Evolutionary conservation across 176 grass and related monocot species (phyloP).

Genomic region (Eleusine coracana): DNA sequence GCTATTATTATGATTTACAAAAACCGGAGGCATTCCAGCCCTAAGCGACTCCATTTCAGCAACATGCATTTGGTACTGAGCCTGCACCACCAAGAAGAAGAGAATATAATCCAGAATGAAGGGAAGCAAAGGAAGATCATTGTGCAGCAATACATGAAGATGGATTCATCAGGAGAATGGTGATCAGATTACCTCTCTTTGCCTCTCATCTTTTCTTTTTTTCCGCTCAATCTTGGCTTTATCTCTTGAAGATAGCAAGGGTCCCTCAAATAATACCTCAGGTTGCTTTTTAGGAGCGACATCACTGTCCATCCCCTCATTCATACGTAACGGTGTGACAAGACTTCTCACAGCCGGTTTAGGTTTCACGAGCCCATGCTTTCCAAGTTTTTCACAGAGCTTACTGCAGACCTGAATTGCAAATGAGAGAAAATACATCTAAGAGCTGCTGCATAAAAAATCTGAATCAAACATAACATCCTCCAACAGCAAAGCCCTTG

Average conservation of each 20-base stretch:
- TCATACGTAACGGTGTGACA: constrained; percentile 80
- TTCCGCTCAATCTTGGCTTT: constrained; percentile 81
- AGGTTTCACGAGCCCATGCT: constrained; percentile 76
- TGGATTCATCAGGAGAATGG: not conserved
- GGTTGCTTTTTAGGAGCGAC: constrained; percentile 65
- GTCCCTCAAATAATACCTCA: constrained; percentile 80
- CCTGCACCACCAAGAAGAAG: constrained; percentile 56
- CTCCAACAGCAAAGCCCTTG: not conserved
- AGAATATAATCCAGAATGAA: not conserved
- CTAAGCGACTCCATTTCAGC: constrained; percentile 84
- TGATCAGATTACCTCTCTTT: constrained; percentile 70
- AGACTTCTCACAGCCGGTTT: constrained; percentile 81
- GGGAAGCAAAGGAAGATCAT: not conserved
- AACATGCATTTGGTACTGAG: constrained; percentile 86
- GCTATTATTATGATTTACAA: constrained; percentile 67
- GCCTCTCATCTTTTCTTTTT: constrained; percentile 94
- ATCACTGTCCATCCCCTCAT: constrained; percentile 83
- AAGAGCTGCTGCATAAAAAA: not conserved
- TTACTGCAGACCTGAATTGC: constrained; percentile 73
- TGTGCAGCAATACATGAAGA: not conserved
- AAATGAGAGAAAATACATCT: constrained; percentile 14
- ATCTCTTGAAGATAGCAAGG: constrained; percentile 81
- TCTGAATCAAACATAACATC: not conserved
- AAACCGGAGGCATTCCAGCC: constrained; percentile 89
- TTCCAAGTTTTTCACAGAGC: constrained; percentile 89